A percentile compares a stretch with the other conserved stretches of the same genome.
phyloP scores from a whole-genome alignment of 2,329 filamentous ascomycete species.

The Zymoseptoria crescenta region DNA sequence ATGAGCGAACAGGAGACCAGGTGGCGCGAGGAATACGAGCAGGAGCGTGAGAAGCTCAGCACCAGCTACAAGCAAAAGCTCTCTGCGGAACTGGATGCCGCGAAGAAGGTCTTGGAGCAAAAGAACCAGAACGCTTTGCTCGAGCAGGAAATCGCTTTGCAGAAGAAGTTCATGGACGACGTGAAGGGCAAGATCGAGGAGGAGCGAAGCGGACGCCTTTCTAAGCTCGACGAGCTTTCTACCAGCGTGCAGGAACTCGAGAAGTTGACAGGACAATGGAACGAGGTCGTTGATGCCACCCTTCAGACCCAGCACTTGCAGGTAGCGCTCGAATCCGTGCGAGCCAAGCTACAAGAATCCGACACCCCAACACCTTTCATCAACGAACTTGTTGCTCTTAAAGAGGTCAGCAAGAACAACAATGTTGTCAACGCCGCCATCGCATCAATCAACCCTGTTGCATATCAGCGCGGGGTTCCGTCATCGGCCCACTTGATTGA shows the following conservation, averaged over 20 bases:
- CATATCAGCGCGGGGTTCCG: constrained; percentile 87
- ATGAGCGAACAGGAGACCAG: constrained; percentile 72
- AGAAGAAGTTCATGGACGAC: constrained; percentile 72
- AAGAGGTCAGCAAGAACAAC: constrained; percentile 77
- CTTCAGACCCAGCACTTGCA: constrained; percentile 93
- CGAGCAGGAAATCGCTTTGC: constrained; percentile 82
- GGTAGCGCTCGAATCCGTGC: constrained; percentile 88
- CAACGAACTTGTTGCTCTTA: constrained; percentile 84
- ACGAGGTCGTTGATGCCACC: constrained; percentile 80
- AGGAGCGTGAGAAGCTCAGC: constrained; percentile 73
- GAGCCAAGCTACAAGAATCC: constrained; percentile 69
- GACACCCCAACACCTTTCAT: constrained; percentile 72
- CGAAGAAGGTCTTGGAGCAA: constrained; percentile 73
- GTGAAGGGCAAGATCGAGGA: constrained; percentile 76
- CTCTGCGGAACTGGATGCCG: constrained; percentile 68
- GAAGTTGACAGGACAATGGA: constrained; percentile 81
- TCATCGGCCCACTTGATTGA: constrained; percentile 82
- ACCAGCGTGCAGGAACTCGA: constrained; percentile 74
- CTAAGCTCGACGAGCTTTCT: constrained; percentile 75
- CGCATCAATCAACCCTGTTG: constrained; percentile 85
- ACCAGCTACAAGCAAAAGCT: constrained; percentile 73
- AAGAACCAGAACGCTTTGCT: constrained; percentile 76
- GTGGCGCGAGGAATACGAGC: constrained; percentile 82
- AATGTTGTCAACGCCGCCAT: constrained; percentile 82
- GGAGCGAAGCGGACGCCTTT: constrained; percentile 78